Evolutionary conservation across 176 grass and related monocot species (phyloP), one percentile per base, ranked within the genome.

Genomic region (Rhipidocladum racemiflorum): DNA sequence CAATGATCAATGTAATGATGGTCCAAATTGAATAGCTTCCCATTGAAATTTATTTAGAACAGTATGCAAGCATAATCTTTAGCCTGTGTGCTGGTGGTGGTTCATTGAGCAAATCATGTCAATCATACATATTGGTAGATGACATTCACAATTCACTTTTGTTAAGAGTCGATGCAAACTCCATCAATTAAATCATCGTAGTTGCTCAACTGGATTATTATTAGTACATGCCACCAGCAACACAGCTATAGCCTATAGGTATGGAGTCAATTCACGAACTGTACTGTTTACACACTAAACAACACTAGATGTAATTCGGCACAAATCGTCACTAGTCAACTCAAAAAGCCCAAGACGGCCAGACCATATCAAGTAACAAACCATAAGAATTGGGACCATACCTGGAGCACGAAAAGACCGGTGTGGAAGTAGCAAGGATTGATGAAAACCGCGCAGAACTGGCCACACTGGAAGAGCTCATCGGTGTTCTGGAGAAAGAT

Each of bases 351-450:
- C 39, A 53, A 29, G 17, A 60, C 1, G 25, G 15, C 43, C 66
- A 39, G 16, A 64, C 2, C 14, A 75, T 89, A 61, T 63, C 54
- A 81, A 80, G 34, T 44, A 81, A 38, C 23, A 50, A 35, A 20
- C 4, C 29, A 9, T 5, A 34, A n/a, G 28, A 68, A 28, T 23
- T 68, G 2, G 2, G 39, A 25, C 17, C 24, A 38, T 90, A 98
- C 95, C 92, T 98, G 86, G 76, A 98, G 95, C 42, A 98, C 95
- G 44, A 98, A 98, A 75, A 98, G 95, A 3, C 95, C 95, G 0
- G 95, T 98, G 85, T 98, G 95, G 76, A 98, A 98, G 75, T 95
- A 95, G 85, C 95, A 98, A 2, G 95, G 95, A 59, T 98, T 98
- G 86, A 98, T 98, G 89, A 93, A 98, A 56, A 98, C 95, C 17